These are phyloP conservation scores for Ustulina deusta DNA, from an alignment of 2,329 filamentous ascomycete genomes.

Conservation along the genomic window DNA sequence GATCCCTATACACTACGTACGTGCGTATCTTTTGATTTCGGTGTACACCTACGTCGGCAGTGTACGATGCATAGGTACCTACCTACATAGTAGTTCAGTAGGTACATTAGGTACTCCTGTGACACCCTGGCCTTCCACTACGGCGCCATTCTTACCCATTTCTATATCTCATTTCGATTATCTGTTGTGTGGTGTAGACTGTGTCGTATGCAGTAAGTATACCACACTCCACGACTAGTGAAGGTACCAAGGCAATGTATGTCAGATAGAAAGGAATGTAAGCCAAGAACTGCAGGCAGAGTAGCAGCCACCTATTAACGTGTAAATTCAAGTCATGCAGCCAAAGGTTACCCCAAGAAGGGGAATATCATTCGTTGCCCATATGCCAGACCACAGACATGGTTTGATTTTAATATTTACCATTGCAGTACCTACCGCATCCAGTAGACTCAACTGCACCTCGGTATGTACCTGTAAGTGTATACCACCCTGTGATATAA, in stretches of 20 bases:
- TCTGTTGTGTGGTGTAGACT: constrained; percentile 13
- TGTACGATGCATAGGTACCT: too few relatives aligned
- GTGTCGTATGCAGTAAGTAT: constrained; percentile 3
- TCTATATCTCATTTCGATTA: constrained; percentile 20
- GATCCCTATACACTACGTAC: constrained; percentile 20
- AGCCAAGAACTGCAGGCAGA: constrained; percentile 15
- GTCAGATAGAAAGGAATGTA: not conserved
- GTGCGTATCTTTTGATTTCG: constrained; percentile 7
- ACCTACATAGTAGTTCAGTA: too few relatives aligned
- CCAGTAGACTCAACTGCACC: constrained; percentile 25
- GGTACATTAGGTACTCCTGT: too few relatives aligned
- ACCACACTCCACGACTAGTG: not conserved
- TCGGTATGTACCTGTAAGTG: too few relatives aligned
- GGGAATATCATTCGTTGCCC: constrained; percentile 15
- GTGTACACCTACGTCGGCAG: not conserved
- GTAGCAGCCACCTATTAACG: constrained; percentile 8
- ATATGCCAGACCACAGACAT: constrained; percentile 17
- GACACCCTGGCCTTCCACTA: not conserved
- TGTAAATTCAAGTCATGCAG: constrained; percentile 8
- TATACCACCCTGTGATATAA: constrained; percentile 23
- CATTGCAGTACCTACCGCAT: constrained; percentile 26
- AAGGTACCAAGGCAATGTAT: not conserved
- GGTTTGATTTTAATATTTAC: constrained; percentile 29
- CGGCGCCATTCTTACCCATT: constrained; percentile 13
- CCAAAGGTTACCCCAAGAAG: not conserved